Base-by-base conservation (phyloP, 208 protist genomes). In the Leishmania braziliensis region DNA sequence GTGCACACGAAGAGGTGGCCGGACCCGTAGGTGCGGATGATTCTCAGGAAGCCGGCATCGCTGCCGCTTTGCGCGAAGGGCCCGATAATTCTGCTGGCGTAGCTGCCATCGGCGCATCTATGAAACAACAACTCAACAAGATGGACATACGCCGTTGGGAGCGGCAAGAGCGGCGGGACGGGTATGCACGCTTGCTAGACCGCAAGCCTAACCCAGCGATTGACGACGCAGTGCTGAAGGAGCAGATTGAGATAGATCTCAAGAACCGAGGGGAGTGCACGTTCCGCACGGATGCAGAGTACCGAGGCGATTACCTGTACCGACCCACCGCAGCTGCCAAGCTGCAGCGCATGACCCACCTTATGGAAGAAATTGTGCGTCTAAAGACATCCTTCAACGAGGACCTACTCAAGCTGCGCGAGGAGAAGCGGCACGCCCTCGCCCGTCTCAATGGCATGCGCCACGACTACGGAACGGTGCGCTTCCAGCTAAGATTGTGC, bases 241-340 rank as follows among this genome's bases (percentile, higher is more conserved):
- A 88, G 46, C 91, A 96, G 43, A 65, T 95, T 65, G 77, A 87
- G 62, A 62, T 91, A 16, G 98, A 99, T 82, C 43, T 91, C 12
- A 74, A 58, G 56, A 74, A 86, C 5, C 89, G 95, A 26, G 99
- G 99, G 46, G 98, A 99, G 79, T 99, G 98, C 81, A 92, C 98
- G 20, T 89, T 99, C 48, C 98, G 98, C 69, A 98, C 94, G 3
- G 92, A 97, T 72, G 82, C 90, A 2, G 83, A 88, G 43, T 99
- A 99, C 82, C 87, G 92, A 20, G 63, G 80, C 33, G 78, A 90
- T 14, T 72, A 94, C 70, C 69, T 39, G 33, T 89, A 86, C 58
- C 90, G 94, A 3, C 94, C 99, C 36, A 99, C 99, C 51, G 97
- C 98, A 0, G 87, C 92, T 9, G 95, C 92, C 33, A 99, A 99